These are phyloP conservation scores for Aphanomyces astaci DNA, from an alignment of 352 stramenopile genomes.

Conservation along the genomic window DNA sequence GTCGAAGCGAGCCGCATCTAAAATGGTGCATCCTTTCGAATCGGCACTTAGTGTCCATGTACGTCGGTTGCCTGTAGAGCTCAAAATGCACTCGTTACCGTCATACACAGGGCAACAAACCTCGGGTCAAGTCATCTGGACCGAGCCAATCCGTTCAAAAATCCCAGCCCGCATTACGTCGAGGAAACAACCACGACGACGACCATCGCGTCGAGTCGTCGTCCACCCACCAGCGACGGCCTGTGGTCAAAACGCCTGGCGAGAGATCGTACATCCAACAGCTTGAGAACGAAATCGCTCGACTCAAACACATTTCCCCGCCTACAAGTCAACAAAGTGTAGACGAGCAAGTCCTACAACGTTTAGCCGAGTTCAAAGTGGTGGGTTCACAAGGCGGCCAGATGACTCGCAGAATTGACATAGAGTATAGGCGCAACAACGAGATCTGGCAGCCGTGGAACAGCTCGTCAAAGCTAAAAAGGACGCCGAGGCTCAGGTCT, in stretches of 20 bases:
- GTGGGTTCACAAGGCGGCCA: neutral
- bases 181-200: neutral
- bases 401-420: neutral
- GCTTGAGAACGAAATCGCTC: conserved; percentile 1
- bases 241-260: neutral
- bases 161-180: neutral
- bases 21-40: conserved; percentile 6
- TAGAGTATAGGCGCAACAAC: conserved; percentile 6
- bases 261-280: conserved; percentile 2
- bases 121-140: neutral
- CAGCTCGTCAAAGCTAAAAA: conserved; percentile 12
- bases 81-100: neutral
- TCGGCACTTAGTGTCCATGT: neutral
- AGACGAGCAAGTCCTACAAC: neutral
- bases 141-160: neutral
- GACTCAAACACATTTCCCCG: neutral
- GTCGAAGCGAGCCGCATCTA: neutral
- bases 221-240: neutral
- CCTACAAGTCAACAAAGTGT: neutral
- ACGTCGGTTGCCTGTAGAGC: neutral
- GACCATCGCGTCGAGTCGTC: neutral
- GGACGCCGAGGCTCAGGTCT: neutral
- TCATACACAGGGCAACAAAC: neutral
- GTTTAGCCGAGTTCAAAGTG: neutral
- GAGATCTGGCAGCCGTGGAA: conserved; percentile 16